These are phyloP conservation scores for Verticillium isaacii DNA, from an alignment of 2,329 filamentous ascomycete species.

Conservation along the genomic window DNA sequence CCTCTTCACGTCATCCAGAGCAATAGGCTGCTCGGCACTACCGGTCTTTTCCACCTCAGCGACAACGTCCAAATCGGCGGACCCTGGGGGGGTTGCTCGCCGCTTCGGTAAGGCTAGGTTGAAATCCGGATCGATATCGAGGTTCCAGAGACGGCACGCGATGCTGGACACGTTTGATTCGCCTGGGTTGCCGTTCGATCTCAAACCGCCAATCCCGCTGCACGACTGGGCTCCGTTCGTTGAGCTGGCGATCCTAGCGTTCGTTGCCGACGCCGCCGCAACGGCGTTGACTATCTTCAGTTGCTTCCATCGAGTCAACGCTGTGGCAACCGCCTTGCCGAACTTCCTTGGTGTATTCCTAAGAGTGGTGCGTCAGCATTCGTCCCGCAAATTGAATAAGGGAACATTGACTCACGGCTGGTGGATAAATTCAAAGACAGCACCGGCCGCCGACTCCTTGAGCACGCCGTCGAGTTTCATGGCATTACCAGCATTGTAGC, in stretches of 20 bases:
- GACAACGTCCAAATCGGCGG: no score
- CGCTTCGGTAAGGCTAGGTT: background rate
- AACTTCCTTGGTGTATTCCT: slow-evolving; percentile 13
- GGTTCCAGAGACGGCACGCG: background rate
- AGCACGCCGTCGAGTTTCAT: slow-evolving; percentile 10
- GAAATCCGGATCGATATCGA: background rate
- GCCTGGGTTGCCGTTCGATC: background rate
- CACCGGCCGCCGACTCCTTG: slow-evolving; percentile 1
- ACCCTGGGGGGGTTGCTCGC: background rate
- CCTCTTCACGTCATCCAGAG: no score
- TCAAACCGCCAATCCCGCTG: background rate
- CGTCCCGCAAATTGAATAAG: background rate
- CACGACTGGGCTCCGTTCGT: background rate
- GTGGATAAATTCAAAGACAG: slow-evolving; percentile 15
- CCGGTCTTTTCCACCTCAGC: no score
- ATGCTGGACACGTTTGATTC: background rate
- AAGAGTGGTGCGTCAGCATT: background rate
- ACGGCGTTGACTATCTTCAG: slow-evolving; percentile 3
- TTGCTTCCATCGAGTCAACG: slow-evolving; percentile 11
- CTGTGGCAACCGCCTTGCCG: slow-evolving; percentile 11
- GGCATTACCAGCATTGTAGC: slow-evolving; percentile 12
- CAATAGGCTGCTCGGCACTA: no score
- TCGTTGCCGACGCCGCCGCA: background rate
- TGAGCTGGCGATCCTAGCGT: background rate
- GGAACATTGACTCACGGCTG: slow-evolving; percentile 14